Evolutionary conservation across 345 rosid genomes (phyloP).

Genomic region (Eucalyptus curtisii): DNA sequence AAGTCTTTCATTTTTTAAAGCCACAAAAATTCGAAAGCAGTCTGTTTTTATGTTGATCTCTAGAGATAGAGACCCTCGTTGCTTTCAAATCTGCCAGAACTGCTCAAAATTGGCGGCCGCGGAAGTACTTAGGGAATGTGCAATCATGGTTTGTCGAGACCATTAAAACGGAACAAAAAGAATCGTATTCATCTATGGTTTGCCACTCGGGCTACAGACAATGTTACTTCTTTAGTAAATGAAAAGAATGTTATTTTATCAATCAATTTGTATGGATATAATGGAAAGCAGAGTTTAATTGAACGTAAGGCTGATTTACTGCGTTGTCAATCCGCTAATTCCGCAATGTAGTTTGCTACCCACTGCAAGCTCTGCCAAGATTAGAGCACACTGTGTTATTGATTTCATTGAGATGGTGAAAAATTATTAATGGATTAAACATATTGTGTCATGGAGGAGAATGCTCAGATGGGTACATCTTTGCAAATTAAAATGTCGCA

Average conservation of each 20-base stretch:
- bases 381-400: not conserved
- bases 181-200: not conserved
- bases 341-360: constrained; percentile 25
- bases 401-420: not conserved
- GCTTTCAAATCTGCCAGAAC: not conserved
- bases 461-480: not conserved
- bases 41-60: not conserved
- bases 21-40: not conserved
- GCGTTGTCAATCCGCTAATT: not conserved
- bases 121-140: not conserved
- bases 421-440: not conserved
- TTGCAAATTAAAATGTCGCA: not conserved
- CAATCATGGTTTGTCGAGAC: not conserved
- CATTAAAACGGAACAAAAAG: not conserved
- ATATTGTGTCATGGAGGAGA: not conserved
- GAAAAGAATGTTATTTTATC: not conserved
- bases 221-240: not conserved
- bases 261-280: not conserved
- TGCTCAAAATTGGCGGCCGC: not conserved
- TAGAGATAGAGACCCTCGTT: not conserved
- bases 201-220: not conserved
- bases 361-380: constrained; percentile 58
- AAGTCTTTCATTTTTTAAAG: not conserved
- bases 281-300: not conserved
- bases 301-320: not conserved